A percentile compares a stretch with the other conserved stretches of the same genome.
Conservation (phyloP, 441 rosid species). For the Sinapis alba region DNA sequence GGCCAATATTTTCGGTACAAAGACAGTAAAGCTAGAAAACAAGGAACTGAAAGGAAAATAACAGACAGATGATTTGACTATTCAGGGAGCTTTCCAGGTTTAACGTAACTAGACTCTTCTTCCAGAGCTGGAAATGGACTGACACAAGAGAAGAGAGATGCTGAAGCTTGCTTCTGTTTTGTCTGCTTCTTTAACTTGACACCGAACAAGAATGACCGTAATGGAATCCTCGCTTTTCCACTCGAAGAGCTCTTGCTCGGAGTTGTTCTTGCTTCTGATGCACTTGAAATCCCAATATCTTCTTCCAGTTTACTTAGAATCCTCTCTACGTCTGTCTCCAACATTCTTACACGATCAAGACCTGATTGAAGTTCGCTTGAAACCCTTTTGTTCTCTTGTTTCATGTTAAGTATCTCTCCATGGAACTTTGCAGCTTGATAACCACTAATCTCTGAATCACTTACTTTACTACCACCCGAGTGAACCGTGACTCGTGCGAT, state of each 20-base stretch:
- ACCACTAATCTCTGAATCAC: slow-evolving; percentile 49
- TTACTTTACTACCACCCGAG: slow-evolving; percentile 29
- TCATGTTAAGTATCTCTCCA: slow-evolving; percentile 91
- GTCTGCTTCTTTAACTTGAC: slow-evolving; percentile 67
- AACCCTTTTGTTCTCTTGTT: slow-evolving; percentile 80
- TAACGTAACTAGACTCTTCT: slow-evolving; percentile 44
- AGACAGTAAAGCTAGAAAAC: slow-evolving; percentile 1
- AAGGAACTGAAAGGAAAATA: neutral
- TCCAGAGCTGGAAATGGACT: slow-evolving; percentile 51
- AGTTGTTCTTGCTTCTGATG: slow-evolving; percentile 33
- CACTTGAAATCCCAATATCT: slow-evolving; percentile 50
- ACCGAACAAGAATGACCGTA: slow-evolving; percentile 84
- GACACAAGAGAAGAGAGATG: slow-evolving; percentile 66
- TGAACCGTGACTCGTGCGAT: slow-evolving; percentile 49
- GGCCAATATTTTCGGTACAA: slow-evolving; percentile 5
- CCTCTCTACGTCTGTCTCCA: slow-evolving; percentile 59
- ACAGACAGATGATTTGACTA: slow-evolving; percentile 1
- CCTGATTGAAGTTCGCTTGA: slow-evolving; percentile 58
- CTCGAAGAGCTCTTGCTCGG: slow-evolving; percentile 38
- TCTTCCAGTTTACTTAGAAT: slow-evolving; percentile 53
- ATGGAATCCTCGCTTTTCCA: slow-evolving; percentile 57
- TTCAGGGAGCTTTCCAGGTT: slow-evolving; percentile 30
- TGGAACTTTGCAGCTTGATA: slow-evolving; percentile 82
- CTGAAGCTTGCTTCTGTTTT: slow-evolving; percentile 40
- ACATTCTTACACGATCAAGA: slow-evolving; percentile 47